A percentile compares a stretch with the other conserved stretches of the same genome.
Conservation (phyloP, 129 eudicot genomes). For the Flaveria ramosissima region DNA sequence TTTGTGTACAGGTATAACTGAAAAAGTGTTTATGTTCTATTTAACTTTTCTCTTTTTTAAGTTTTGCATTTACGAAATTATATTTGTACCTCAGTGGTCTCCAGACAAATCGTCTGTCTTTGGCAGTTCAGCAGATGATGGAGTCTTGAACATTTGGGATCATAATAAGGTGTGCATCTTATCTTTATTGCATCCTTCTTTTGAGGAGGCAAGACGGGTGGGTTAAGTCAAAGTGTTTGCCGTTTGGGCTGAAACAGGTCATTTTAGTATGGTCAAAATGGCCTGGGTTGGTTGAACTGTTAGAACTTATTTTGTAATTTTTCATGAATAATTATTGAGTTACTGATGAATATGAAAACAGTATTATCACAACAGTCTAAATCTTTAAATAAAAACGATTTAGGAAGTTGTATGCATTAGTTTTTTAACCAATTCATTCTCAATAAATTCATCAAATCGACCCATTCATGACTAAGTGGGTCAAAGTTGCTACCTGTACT, state of each 20-base stretch:
- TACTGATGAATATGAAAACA: background rate
- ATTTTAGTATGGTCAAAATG: no score
- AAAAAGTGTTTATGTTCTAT: background rate
- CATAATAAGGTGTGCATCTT: slow-evolving; percentile 51
- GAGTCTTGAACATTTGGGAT: slow-evolving; percentile 80
- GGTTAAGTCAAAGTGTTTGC: no score
- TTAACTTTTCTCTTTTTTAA: background rate
- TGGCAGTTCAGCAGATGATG: slow-evolving; percentile 96
- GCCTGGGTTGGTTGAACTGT: background rate
- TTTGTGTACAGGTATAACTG: slow-evolving; percentile 74
- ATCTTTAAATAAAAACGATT: background rate
- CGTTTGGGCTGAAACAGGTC: no score
- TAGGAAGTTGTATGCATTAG: no score
- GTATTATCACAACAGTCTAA: background rate
- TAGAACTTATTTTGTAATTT: background rate
- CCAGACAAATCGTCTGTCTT: slow-evolving; percentile 87
- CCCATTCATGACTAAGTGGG: background rate
- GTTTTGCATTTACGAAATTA: background rate
- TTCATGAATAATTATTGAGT: background rate
- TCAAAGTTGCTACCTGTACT: background rate
- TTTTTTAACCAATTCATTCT: background rate
- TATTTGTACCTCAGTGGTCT: slow-evolving; percentile 53
- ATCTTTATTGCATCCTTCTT: background rate
- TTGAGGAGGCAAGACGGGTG: background rate
- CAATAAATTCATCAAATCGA: background rate